These are phyloP conservation scores for Termitomyces sp. DNA, from an alignment of 768 basidiomycete species.

Conservation along the genomic window DNA sequence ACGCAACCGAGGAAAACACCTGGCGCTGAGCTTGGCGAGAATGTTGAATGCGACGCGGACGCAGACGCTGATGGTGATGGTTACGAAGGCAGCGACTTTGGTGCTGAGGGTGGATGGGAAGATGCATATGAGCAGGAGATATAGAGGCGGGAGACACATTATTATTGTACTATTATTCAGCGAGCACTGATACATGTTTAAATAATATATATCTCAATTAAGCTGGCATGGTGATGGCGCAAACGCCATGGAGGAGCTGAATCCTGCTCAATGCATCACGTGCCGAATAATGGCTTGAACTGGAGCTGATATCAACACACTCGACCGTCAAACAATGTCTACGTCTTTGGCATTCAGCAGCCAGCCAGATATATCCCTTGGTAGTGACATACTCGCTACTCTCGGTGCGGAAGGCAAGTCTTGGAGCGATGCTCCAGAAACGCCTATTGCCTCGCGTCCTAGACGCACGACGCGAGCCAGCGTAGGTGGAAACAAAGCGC, in stretches of 20 bases:
- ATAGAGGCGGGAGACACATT: constrained; percentile 13
- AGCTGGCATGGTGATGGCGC: no score
- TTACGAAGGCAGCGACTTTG: constrained; percentile 38
- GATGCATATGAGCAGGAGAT: constrained; percentile 74
- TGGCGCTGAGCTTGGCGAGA: constrained; percentile 14
- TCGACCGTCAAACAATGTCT: constrained; percentile 30
- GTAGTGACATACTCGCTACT: constrained; percentile 45
- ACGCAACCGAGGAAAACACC: constrained; percentile 15
- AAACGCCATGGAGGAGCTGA: no score
- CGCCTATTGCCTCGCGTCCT: constrained; percentile 39
- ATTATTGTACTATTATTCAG: background rate
- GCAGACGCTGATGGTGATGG: constrained; percentile 35
- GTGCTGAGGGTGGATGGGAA: constrained; percentile 46
- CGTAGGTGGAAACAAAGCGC: constrained; percentile 32
- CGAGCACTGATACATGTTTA: background rate
- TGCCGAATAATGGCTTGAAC: background rate
- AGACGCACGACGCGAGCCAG: constrained; percentile 34
- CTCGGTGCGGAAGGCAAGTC: constrained; percentile 42
- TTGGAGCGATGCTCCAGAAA: constrained; percentile 41
- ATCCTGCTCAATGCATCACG: no score
- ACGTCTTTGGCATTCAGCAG: constrained; percentile 34
- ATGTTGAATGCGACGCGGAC: constrained; percentile 12
- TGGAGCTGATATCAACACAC: background rate
- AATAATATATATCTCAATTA: no score
- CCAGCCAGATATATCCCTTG: constrained; percentile 57